Evolutionary conservation across 495 filamentous ascomycete genomes (phyloP), one percentile per base, ranked within the genome.

Genomic region (Bacidia gigantensis): DNA sequence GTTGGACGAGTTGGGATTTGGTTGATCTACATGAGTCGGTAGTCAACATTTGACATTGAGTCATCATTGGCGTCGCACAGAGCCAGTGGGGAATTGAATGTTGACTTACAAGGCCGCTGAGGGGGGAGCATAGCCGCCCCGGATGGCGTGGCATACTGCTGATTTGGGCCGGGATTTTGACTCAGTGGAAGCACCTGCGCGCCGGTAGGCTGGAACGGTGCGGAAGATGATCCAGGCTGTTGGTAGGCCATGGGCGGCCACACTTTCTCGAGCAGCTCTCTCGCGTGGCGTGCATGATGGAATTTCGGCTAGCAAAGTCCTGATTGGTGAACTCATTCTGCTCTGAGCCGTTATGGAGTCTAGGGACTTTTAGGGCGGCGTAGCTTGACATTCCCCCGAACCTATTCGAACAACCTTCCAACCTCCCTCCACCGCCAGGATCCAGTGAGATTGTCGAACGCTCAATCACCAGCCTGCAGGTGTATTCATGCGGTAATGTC

Each of bases 241-340:
- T 29, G 47, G 24, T 50, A 38, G 47, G 47, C 47, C 47, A 50
- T 50, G 47, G 47, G 47, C 32, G 47, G 47, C 20, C 47, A 50
- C 47, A 21, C 47, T 50, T 38, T 39, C 32, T 50, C 47, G 25
- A 50, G 47, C 32, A 20, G 47, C 38, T n/a, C 18, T 38, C 38
- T 50, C 47, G 45, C 45, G 45, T 50, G 47, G 26, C 47, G 25
- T 50, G 47, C 47, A 50, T 50, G 47, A 50, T 50, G 45, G 29
- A 47, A 50, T 50, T 50, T 38, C 24, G 32, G 26, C 25, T 17
- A 38, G 26, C n/a, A 17, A 21, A n/a, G 14, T 20, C 3, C 7
- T 50, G 24, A 50, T 50, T 50, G 47, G 47, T 5, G 7, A 17
- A 22, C 5, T 9, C 20, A 9, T 7, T 44, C 29, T 17, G 41